Evolutionary conservation across 306 rosid genomes (phyloP).

Genomic region (Senna siamea): DNA sequence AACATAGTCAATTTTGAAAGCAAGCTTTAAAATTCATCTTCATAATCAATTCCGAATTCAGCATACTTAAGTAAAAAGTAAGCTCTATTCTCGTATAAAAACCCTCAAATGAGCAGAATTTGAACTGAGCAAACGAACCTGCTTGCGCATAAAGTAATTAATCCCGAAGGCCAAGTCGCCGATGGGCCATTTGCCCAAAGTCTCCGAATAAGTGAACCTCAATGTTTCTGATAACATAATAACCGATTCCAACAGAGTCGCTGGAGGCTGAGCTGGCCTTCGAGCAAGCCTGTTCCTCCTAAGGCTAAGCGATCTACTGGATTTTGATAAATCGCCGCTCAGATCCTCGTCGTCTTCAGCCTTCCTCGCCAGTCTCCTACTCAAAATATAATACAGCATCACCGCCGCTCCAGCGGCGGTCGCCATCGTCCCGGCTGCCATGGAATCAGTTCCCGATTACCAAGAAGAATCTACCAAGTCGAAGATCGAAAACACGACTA

Average conservation of each 20-base stretch:
- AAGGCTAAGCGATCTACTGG: conserved; percentile 39
- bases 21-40: not conserved
- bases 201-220: conserved; percentile 76
- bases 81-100: not conserved
- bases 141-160: conserved; percentile 76
- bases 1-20: not conserved
- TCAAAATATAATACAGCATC: conserved; percentile 55
- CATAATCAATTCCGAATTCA: not conserved
- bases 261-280: conserved; percentile 86
- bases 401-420: conserved; percentile 84
- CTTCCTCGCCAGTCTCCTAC: conserved; percentile 48
- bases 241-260: conserved; percentile 72
- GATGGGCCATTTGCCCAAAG: conserved; percentile 87
- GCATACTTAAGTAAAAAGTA: not conserved
- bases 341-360: conserved; percentile 45
- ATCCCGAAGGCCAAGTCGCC: conserved; percentile 87
- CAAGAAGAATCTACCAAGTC: not conserved
- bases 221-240: conserved; percentile 72
- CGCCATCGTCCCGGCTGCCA: conserved; percentile 83
- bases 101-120: not conserved
- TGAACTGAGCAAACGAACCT: conserved; percentile 47
- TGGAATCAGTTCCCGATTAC: conserved; percentile 31
- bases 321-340: conserved; percentile 45
- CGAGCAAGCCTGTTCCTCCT: conserved; percentile 57
- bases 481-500: not conserved